These are phyloP conservation scores for Ramalina intermedia DNA, from an alignment of 495 filamentous ascomycete genomes.

Conservation along the genomic window DNA sequence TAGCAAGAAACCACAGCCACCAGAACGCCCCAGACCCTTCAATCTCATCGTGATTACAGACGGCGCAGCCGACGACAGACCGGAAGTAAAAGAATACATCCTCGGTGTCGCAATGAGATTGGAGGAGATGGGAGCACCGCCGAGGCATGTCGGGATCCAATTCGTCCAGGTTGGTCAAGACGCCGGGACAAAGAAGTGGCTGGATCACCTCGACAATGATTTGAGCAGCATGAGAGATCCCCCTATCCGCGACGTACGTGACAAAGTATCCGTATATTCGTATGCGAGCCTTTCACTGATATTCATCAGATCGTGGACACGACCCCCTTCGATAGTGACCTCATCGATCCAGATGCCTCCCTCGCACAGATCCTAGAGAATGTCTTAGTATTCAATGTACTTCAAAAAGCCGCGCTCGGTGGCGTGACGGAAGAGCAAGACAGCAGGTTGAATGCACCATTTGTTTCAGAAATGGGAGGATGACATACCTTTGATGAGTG, in stretches of 20 bases:
- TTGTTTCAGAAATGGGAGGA: not conserved
- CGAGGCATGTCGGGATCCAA: not conserved
- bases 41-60: constrained; percentile 5
- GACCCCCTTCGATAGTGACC: not conserved
- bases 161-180: constrained; percentile 3
- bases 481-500: not conserved
- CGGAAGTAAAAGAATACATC: not conserved
- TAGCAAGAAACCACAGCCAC: not conserved
- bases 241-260: not conserved
- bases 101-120: not conserved
- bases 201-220: not conserved
- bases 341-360: not conserved
- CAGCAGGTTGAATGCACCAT: not conserved
- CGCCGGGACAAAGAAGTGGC: not conserved
- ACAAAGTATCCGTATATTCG: no score
- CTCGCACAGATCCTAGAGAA: not conserved
- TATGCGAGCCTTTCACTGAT: no score
- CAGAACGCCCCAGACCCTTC: not conserved
- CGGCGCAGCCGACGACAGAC: not conserved
- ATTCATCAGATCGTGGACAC: not conserved
- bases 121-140: not conserved
- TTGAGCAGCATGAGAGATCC: not conserved
- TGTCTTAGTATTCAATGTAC: not conserved
- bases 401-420: not conserved
- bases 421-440: not conserved